Base-by-base conservation (phyloP, 495 filamentous ascomycete genomes). In the Wilcoxina mikolae region DNA sequence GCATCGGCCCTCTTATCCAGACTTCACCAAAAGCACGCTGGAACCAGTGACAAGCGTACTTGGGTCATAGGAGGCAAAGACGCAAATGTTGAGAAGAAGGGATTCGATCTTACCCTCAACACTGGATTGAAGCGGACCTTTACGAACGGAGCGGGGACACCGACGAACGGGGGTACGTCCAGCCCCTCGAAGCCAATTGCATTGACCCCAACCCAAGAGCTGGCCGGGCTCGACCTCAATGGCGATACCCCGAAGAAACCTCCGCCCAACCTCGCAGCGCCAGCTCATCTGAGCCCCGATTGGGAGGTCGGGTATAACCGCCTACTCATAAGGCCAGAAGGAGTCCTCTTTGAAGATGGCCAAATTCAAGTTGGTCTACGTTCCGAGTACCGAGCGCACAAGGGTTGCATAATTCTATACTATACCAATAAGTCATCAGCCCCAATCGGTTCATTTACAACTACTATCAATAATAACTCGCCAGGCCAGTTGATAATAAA, bases 1-100 rank as follows among this genome's bases (percentile, higher is more conserved):
- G 78, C 90, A 18, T 95, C 89, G 3, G 91, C 91, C 1, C 72
- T 99, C 25, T 71, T 99, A 24, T 95, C 89, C 12, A 77, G 93
- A 31, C 76, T 99, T 27, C 91, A 96, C 67, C 85, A 91, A 70
- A 94, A 89, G 69, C 87, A 91, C 59, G 85, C 84, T 18, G 81
- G 82, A 43, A 87, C 86, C 2, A 90, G 82, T 61, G 93, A 96
- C 67, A 94, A 88, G 70, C 77, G 91, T 55, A 96, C 91, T 0
- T 98, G 90, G 89, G 83, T 94, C 23, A 84, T 96, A 29, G 87
- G 88, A 44, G 90, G 87, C 44, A 94, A 90, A 71, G 88, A 88
- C 62, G 88, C 90, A 39, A 94, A 95, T 65, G 73, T 77, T 0
- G 87, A 94, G 60, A 73, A 78, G 53, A 77, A 80, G 41, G 89